These are phyloP conservation scores for Diversispora eburnea DNA, from an alignment of 192 early-diverging fungal genomes.

Conservation along the genomic window DNA sequence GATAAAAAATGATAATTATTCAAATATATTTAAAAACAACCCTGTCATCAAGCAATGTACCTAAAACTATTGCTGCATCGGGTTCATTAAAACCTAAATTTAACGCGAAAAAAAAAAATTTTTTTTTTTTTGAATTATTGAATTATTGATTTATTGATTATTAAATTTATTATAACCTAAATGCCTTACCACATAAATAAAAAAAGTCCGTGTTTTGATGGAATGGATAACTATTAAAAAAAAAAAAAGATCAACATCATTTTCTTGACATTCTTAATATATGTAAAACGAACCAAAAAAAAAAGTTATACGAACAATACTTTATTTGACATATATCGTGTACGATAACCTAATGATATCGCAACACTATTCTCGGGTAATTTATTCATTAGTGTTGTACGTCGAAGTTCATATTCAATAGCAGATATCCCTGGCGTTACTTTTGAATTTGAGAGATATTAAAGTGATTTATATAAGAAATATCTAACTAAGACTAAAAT, in stretches of 20 bases:
- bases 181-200: conserved; percentile 61
- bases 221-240: conserved; percentile 77
- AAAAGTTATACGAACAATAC: conserved; percentile 63
- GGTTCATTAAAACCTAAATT: conserved; percentile 85
- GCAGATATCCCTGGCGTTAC: conserved; percentile 75
- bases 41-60: conserved; percentile 26
- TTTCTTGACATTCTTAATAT: neutral
- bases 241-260: neutral
- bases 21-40: neutral
- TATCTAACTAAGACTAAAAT: no score
- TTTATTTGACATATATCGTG: conserved; percentile 82
- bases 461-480: neutral
- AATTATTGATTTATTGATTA: neutral
- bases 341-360: conserved; percentile 68
- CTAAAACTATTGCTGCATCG: conserved; percentile 69
- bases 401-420: conserved; percentile 74
- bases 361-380: conserved; percentile 65
- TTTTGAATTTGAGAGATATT: conserved; percentile 30
- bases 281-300: neutral
- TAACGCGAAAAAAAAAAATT: neutral
- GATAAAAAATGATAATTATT: neutral
- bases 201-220: conserved; percentile 90
- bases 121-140: neutral
- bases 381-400: conserved; percentile 57
- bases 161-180: conserved; percentile 8